These are phyloP conservation scores for Diatrype stigma DNA, from an alignment of 2,329 filamentous ascomycete species.

Conservation along the genomic window DNA sequence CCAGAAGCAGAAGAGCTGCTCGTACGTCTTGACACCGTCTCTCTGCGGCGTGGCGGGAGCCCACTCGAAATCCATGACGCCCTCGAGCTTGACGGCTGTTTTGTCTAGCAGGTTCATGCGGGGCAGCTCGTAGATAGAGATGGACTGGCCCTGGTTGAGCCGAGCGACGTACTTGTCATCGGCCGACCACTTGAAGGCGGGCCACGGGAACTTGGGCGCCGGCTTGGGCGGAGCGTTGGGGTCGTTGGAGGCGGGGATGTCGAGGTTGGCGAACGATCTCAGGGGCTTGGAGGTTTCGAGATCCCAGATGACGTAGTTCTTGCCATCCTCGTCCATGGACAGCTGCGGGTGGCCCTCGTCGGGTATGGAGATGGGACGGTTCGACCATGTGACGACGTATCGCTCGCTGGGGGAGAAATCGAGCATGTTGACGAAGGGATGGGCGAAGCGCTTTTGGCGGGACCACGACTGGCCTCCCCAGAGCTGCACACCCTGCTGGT, in stretches of 20 bases:
- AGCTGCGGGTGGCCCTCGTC: slow-evolving; percentile 82
- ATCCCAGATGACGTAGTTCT: slow-evolving; percentile 99
- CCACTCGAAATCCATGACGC: slow-evolving; percentile 98
- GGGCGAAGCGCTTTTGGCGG: slow-evolving; percentile 86
- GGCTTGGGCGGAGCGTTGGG: slow-evolving; percentile 64
- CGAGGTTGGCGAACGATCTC: slow-evolving; percentile 88
- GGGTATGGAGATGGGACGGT: slow-evolving; percentile 85
- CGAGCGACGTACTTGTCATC: slow-evolving; percentile 97
- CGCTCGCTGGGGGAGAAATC: slow-evolving; percentile 93
- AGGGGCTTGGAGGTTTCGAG: slow-evolving; percentile 84
- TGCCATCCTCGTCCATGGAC: slow-evolving; percentile 89
- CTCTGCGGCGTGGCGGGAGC: slow-evolving; percentile 77
- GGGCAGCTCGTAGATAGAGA: slow-evolving; percentile 86
- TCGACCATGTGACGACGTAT: slow-evolving; percentile 95
- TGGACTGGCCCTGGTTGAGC: slow-evolving; percentile 80
- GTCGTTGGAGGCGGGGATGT: slow-evolving; percentile 64
- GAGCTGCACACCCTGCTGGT: slow-evolving; percentile 92
- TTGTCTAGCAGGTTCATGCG: slow-evolving; percentile 88
- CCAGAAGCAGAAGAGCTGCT: slow-evolving; percentile 98
- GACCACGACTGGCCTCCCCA: slow-evolving; percentile 92
- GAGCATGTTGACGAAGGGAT: slow-evolving; percentile 91
- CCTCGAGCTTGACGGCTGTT: slow-evolving; percentile 91
- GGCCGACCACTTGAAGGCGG: slow-evolving; percentile 98
- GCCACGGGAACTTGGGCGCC: slow-evolving; percentile 89
- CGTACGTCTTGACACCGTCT: slow-evolving; percentile 83